Conservation (phyloP, 257 asterid species). For the Petunia secreta region DNA sequence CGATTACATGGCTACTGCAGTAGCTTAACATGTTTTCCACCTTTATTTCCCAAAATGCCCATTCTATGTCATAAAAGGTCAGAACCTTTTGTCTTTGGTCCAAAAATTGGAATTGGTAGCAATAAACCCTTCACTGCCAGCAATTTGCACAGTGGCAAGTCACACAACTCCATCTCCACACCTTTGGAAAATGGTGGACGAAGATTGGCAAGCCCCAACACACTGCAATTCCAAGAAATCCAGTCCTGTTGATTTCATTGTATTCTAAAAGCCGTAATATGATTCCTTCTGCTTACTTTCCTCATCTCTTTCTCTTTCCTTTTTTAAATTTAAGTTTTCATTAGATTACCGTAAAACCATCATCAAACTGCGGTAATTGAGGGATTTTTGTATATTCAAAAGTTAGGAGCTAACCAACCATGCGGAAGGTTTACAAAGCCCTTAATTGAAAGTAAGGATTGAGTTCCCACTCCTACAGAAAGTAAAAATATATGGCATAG, state of each 20-base stretch:
- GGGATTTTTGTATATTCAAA: background rate
- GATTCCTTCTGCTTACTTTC: background rate
- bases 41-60: background rate
- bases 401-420: constrained; percentile 17
- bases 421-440: background rate
- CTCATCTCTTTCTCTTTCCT: background rate
- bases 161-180: background rate
- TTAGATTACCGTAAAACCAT: background rate
- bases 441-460: background rate
- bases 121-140: constrained; percentile 17
- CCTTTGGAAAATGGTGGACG: background rate
- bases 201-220: background rate
- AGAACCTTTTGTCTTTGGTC: background rate
- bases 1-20: background rate
- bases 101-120: background rate
- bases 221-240: background rate
- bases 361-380: background rate
- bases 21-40: background rate
- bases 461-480: background rate
- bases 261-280: constrained; percentile 1
- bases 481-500: constrained; percentile 4
- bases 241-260: background rate
- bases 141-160: background rate
- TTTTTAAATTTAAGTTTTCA: background rate
- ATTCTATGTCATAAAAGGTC: background rate